Percentiles rank a stretch among this genome's conserved stretches.
Evolutionary conservation across 2,329 filamentous ascomycete species (phyloP).

Genomic region (Fusarium graminum): DNA sequence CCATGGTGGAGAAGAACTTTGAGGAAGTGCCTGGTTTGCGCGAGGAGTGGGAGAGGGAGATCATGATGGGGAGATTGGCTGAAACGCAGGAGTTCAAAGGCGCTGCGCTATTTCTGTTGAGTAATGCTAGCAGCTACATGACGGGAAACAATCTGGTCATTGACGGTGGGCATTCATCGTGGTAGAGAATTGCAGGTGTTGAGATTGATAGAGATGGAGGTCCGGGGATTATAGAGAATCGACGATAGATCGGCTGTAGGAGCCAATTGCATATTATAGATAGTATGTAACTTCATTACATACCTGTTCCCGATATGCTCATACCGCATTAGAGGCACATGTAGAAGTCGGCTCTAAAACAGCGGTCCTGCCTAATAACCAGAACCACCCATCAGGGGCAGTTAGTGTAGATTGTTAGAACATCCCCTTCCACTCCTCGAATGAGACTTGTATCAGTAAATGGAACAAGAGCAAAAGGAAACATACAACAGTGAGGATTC

Average conservation of each 20-base stretch:
- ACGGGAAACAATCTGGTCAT: conserved; percentile 78
- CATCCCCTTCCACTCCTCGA: too few species aligned
- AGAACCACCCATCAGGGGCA: too few species aligned
- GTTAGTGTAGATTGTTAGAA: too few species aligned
- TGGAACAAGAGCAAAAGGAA: neutral
- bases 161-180: conserved; percentile 76
- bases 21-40: conserved; percentile 77
- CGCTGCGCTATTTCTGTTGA: conserved; percentile 78
- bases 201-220: neutral
- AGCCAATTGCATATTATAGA: conserved; percentile 3
- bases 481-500: conserved; percentile 5
- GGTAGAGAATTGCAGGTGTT: conserved; percentile 54
- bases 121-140: conserved; percentile 79
- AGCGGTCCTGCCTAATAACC: too few species aligned
- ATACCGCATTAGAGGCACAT: neutral
- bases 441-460: too few species aligned
- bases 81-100: conserved; percentile 78
- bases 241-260: conserved; percentile 1
- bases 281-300: neutral
- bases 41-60: conserved; percentile 81
- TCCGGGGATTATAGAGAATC: neutral
- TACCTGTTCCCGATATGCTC: neutral
- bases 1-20: conserved; percentile 87
- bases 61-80: conserved; percentile 82
- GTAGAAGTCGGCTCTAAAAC: neutral